phyloP scores from a whole-genome alignment of 805 yeast species.

The Saturnispora quitensis region DNA sequence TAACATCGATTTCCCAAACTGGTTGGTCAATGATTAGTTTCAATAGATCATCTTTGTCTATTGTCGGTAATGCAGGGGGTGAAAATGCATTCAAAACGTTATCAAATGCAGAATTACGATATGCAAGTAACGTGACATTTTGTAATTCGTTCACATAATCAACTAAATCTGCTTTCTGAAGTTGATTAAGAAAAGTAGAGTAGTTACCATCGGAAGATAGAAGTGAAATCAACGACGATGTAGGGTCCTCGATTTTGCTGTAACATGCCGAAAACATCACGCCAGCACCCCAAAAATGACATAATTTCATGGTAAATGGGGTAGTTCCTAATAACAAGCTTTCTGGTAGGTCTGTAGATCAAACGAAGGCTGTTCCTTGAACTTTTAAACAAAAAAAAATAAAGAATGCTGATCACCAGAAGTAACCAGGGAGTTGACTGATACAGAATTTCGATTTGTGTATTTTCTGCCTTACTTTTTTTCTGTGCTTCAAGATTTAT shows the following conservation, averaged over 20 bases:
- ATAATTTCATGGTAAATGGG: neutral
- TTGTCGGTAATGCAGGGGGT: neutral
- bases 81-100: neutral
- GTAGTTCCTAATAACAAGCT: neutral
- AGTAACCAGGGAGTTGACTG: neutral
- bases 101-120: constrained; percentile 66
- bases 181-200: constrained; percentile 47
- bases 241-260: constrained; percentile 19
- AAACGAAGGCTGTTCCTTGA: neutral
- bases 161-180: constrained; percentile 56
- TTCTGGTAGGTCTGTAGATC: neutral
- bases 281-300: constrained; percentile 1
- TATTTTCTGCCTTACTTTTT: neutral
- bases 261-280: neutral
- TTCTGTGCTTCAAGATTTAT: neutral
- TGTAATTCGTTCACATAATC: constrained; percentile 49
- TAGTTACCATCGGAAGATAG: constrained; percentile 61
- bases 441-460: neutral
- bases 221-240: constrained; percentile 51
- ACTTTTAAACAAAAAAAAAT: neutral
- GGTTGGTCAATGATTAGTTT: constrained; percentile 31
- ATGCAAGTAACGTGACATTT: constrained; percentile 71
- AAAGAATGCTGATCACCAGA: neutral
- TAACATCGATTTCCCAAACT: constrained; percentile 20
- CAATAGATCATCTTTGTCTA: constrained; percentile 14